phyloP scores from a whole-genome alignment of 495 filamentous ascomycete species.

The Trichoderma reesei region DNA sequence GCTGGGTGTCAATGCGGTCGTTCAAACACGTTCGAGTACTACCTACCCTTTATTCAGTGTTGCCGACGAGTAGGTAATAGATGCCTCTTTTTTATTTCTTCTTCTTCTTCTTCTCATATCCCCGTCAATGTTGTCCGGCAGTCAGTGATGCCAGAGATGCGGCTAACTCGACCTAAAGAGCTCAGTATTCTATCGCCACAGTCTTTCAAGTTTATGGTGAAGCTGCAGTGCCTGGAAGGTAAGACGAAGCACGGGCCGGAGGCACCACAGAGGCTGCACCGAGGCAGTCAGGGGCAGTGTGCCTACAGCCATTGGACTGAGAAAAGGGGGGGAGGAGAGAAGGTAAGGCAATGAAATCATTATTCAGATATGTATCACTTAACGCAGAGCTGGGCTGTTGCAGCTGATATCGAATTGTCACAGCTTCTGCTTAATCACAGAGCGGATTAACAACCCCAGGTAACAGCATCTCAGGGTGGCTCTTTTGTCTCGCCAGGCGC shows the following conservation, averaged over 20 bases:
- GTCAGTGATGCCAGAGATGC: neutral
- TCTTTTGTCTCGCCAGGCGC: neutral
- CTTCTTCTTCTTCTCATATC: neutral
- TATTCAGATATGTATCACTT: too few relatives aligned
- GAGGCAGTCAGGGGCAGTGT: too few relatives aligned
- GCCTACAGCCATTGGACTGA: too few relatives aligned
- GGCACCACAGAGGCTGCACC: too few relatives aligned
- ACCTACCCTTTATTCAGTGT: neutral
- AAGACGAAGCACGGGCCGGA: neutral
- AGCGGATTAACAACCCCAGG: too few relatives aligned
- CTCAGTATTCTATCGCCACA: neutral
- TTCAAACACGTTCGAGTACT: neutral
- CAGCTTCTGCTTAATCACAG: neutral
- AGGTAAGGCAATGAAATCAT: too few relatives aligned
- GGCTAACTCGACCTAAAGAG: neutral
- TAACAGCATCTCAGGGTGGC: neutral
- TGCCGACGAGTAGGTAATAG: neutral
- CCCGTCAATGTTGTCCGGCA: neutral
- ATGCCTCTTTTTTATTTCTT: neutral
- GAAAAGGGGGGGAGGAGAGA: too few relatives aligned
- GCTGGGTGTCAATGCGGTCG: neutral
- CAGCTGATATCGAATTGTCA: too few relatives aligned
- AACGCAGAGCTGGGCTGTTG: too few relatives aligned
- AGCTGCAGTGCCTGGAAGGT: neutral
- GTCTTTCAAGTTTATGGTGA: neutral